Percentiles rank a stretch among this genome's conserved stretches.
phyloP scores from a whole-genome alignment of 2,329 filamentous ascomycete genomes.

The Colletotrichum lini region DNA sequence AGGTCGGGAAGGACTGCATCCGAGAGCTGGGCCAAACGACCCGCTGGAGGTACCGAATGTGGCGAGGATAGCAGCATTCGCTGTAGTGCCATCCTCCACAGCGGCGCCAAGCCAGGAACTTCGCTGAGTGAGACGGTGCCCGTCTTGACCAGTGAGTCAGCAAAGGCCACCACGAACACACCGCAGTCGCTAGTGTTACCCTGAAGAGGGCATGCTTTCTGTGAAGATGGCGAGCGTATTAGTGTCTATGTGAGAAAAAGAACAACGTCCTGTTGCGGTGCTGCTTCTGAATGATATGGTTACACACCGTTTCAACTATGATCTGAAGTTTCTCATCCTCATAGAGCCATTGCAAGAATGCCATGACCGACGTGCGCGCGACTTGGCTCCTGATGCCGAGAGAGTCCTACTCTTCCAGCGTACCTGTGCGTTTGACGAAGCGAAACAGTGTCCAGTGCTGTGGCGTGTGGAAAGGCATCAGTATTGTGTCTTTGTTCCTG shows the following conservation, averaged over 20 bases:
- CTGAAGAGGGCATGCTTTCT: no score
- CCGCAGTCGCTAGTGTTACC: no score
- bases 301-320: background rate
- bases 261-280: no score
- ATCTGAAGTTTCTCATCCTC: background rate
- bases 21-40: background rate
- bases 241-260: no score
- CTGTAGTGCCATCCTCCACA: background rate
- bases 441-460: background rate
- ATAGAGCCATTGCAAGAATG: background rate
- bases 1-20: background rate
- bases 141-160: no score
- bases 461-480: background rate
- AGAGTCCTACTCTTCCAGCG: background rate
- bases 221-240: no score
- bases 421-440: background rate
- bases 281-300: no score
- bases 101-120: no score
- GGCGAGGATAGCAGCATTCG: background rate
- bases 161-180: no score
- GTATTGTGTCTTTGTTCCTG: background rate
- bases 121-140: no score
- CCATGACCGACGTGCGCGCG: background rate
- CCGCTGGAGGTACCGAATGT: background rate
- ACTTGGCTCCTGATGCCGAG: background rate